Conservation (phyloP, 148 eudicot species). For the Persicaria tinctoria region DNA sequence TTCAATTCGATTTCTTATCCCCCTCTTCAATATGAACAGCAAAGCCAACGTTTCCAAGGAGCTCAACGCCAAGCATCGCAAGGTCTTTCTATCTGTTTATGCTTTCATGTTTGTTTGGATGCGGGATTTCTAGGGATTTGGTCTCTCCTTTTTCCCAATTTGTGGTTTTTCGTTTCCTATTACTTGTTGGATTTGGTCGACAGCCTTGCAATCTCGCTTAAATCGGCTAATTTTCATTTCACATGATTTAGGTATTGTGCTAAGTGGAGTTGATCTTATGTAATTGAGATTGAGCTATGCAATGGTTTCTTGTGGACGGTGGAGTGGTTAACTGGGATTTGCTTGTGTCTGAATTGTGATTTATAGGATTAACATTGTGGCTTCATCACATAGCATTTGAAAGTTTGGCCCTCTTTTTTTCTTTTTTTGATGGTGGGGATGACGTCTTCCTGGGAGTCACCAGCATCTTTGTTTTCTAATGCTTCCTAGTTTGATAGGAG, state of each 20-base stretch:
- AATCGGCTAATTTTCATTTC: background rate
- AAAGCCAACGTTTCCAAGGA: constrained; percentile 51
- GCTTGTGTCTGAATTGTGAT: background rate
- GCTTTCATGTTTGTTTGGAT: background rate
- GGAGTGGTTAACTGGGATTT: background rate
- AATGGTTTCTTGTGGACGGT: background rate
- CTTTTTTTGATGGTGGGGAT: background rate
- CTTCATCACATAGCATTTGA: background rate
- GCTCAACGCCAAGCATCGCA: constrained; percentile 43
- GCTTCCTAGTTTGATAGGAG: background rate
- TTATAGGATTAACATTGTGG: background rate
- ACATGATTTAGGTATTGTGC: background rate
- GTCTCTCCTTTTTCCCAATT: background rate
- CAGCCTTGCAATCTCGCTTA: background rate
- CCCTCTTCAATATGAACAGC: constrained; percentile 34
- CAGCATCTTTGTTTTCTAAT: background rate
- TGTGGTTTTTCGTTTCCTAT: background rate
- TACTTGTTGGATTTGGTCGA: background rate
- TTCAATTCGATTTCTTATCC: background rate
- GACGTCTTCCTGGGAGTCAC: background rate
- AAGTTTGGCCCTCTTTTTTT: background rate
- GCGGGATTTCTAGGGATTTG: background rate
- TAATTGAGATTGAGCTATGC: background rate
- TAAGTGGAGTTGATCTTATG: background rate
- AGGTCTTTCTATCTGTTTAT: constrained; percentile 29